A percentile compares a stretch with the other conserved stretches of the same genome.
These are phyloP conservation scores for Schizothecium vesticola DNA, from an alignment of 495 filamentous ascomycete genomes.

Conservation along the genomic window DNA sequence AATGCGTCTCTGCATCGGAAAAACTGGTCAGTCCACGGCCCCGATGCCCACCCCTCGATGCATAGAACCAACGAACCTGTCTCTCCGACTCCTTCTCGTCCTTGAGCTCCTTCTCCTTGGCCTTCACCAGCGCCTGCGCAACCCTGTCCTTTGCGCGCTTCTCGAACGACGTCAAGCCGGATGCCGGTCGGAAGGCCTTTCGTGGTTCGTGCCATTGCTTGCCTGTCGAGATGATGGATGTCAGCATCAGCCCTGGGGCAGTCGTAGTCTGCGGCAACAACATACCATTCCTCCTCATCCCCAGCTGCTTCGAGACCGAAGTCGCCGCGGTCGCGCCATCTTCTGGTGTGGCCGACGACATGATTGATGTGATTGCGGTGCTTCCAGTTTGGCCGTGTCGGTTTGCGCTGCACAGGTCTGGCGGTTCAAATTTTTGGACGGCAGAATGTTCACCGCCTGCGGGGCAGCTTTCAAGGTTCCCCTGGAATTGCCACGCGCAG, in stretches of 20 bases:
- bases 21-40: slow-evolving; percentile 7
- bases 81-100: slow-evolving; percentile 86
- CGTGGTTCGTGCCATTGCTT: slow-evolving; percentile 88
- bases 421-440: slow-evolving; percentile 15
- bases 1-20: slow-evolving; percentile 58
- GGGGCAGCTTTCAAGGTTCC: not conserved
- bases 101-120: slow-evolving; percentile 90
- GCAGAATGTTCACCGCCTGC: slow-evolving; percentile 10
- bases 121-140: slow-evolving; percentile 67
- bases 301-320: slow-evolving; percentile 31
- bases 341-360: slow-evolving; percentile 15
- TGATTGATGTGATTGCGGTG: slow-evolving; percentile 8
- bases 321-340: slow-evolving; percentile 10
- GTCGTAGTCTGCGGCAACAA: not conserved
- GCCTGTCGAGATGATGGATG: slow-evolving; percentile 46
- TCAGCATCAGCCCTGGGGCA: not conserved
- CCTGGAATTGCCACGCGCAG: not conserved
- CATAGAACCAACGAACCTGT: slow-evolving; percentile 52
- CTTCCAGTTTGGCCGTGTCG: not conserved
- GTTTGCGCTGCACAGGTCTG: not conserved
- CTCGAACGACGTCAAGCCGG: slow-evolving; percentile 70
- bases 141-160: slow-evolving; percentile 62
- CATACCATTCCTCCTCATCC: slow-evolving; percentile 64
- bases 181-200: slow-evolving; percentile 79
- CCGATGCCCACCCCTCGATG: not conserved